A percentile compares a stretch with the other conserved stretches of the same genome.
phyloP scores from a whole-genome alignment of 1,139 yeast species.

The Nakaseomyces glabratus region DNA sequence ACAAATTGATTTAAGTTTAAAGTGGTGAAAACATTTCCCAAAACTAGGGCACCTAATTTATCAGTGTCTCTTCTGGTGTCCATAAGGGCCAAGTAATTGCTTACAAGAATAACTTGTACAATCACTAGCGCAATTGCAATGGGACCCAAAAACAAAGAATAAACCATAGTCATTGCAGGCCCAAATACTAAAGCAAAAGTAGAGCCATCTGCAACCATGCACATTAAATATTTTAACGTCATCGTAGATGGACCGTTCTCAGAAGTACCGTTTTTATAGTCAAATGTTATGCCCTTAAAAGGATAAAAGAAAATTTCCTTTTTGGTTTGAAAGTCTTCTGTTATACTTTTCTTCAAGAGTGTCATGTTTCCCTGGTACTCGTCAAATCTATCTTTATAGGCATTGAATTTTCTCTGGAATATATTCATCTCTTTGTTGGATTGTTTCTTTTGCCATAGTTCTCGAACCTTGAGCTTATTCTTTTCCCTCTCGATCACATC shows the following conservation, averaged over 20 bases:
- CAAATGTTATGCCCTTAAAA: constrained; percentile 1
- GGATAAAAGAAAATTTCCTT: constrained; percentile 1
- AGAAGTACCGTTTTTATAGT: neutral
- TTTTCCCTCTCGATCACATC: constrained; percentile 4
- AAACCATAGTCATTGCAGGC: constrained; percentile 3
- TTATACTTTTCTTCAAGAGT: constrained; percentile 2
- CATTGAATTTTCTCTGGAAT: neutral
- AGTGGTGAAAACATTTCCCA: constrained; percentile 1
- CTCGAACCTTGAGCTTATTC: neutral
- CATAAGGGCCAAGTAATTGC: constrained; percentile 1
- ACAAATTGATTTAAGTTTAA: neutral
- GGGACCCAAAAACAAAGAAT: constrained; percentile 3
- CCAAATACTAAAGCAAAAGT: constrained; percentile 2
- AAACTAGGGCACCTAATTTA: neutral
- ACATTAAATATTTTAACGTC: neutral
- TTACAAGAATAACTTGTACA: neutral
- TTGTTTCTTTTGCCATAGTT: neutral
- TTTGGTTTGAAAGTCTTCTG: neutral
- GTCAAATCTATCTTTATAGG: neutral
- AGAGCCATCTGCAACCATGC: neutral
- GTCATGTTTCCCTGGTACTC: constrained; percentile 2
- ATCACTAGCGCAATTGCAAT: neutral
- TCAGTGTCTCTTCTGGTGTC: constrained; percentile 3
- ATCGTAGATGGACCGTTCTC: neutral
- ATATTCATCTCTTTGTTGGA: neutral